These are phyloP conservation scores for Ophiostoma pallidulum DNA, from an alignment of 2,329 filamentous ascomycete genomes.

Conservation along the genomic window DNA sequence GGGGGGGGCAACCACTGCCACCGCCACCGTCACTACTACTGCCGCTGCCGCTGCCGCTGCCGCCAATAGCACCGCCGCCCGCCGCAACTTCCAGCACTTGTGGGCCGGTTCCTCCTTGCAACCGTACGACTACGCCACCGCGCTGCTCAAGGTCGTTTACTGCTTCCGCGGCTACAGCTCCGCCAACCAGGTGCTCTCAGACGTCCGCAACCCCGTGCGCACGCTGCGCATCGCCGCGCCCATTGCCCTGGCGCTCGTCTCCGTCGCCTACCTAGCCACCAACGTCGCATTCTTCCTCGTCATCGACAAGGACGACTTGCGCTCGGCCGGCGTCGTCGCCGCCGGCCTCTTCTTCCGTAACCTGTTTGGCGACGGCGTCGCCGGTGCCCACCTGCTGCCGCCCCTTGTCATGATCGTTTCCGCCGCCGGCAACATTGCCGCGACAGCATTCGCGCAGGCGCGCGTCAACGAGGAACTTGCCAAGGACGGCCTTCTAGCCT, in stretches of 20 bases:
- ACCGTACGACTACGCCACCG: conserved; percentile 37
- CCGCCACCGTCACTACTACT: background rate
- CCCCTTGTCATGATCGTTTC: conserved; percentile 36
- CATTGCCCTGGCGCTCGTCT: conserved; percentile 43
- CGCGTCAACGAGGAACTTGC: conserved; percentile 39
- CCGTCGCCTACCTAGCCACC: conserved; percentile 45
- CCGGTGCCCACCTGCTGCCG: conserved; percentile 41
- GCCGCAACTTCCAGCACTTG: conserved; percentile 31
- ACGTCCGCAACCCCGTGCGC: conserved; percentile 46
- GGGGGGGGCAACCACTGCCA: too few species aligned
- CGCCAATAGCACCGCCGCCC: conserved; percentile 23
- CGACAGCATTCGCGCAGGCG: conserved; percentile 38
- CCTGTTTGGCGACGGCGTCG: conserved; percentile 34
- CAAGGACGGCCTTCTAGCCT: conserved; percentile 37
- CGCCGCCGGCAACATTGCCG: conserved; percentile 38
- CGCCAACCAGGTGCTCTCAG: conserved; percentile 46
- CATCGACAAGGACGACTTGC: conserved; percentile 46
- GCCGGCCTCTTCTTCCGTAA: conserved; percentile 51
- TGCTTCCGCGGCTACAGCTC: conserved; percentile 46
- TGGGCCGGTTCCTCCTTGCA: conserved; percentile 31
- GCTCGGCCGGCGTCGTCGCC: conserved; percentile 42
- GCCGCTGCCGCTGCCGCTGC: background rate
- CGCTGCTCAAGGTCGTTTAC: conserved; percentile 47
- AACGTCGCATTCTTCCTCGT: conserved; percentile 52
- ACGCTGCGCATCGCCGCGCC: conserved; percentile 50